phyloP scores from a whole-genome alignment of 345 rosid genomes.

The Gossypium mustelinum region DNA sequence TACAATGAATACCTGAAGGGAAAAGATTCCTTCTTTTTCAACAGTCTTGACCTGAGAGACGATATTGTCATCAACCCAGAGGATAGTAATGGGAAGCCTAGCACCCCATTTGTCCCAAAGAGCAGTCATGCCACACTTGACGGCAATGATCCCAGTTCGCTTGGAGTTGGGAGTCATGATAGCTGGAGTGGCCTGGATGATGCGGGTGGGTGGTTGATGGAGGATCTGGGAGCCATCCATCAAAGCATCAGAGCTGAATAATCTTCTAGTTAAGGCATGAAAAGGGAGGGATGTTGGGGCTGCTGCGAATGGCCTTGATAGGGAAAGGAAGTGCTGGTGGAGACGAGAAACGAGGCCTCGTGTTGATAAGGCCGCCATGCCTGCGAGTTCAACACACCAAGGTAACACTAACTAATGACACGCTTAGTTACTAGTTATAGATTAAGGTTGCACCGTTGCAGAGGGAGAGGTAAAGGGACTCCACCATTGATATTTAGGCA shows the following conservation, averaged over 20 bases:
- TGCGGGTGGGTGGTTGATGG: slow-evolving; percentile 27
- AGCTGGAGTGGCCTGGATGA: slow-evolving; percentile 55
- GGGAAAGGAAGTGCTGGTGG: slow-evolving; percentile 31
- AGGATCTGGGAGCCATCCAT: slow-evolving; percentile 33
- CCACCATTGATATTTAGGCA: neutral
- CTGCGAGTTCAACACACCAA: neutral
- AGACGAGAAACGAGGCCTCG: slow-evolving; percentile 69
- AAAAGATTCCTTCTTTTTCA: slow-evolving; percentile 81
- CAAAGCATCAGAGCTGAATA: slow-evolving; percentile 38
- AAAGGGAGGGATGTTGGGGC: slow-evolving; percentile 13
- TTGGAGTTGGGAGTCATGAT: slow-evolving; percentile 60
- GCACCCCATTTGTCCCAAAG: slow-evolving; percentile 97
- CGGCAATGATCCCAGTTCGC: slow-evolving; percentile 80
- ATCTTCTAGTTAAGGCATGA: slow-evolving; percentile 31
- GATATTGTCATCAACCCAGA: slow-evolving; percentile 87
- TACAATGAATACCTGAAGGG: slow-evolving; percentile 54
- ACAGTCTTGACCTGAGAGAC: slow-evolving; percentile 91
- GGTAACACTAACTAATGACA: neutral
- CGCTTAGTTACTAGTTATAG: neutral
- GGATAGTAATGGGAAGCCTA: slow-evolving; percentile 68
- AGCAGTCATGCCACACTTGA: slow-evolving; percentile 90
- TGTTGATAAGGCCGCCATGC: slow-evolving; percentile 58
- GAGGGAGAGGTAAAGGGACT: neutral
- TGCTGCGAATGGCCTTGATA: slow-evolving; percentile 16
- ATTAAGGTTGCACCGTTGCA: neutral